Evolutionary conservation across 2,329 filamentous ascomycete genomes (phyloP), one percentile per base, ranked within the genome.

Genomic region (Fusarium falciforme): DNA sequence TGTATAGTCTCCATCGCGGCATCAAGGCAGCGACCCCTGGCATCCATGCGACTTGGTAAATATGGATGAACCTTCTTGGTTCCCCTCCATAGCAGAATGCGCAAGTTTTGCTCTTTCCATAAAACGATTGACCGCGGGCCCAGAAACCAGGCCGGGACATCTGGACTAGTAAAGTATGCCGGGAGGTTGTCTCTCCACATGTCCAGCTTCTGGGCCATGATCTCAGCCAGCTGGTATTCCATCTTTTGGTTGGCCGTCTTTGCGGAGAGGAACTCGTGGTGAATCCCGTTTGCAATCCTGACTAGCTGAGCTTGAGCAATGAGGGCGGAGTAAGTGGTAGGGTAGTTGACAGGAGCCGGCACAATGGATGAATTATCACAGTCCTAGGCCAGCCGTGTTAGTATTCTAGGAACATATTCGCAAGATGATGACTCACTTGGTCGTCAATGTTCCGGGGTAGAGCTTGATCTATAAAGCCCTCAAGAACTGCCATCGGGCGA

Each of bases 21-120:
- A 2, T 78, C 74, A 25, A 84, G 76, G 61, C 84, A 86, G n/a
- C 82, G 77, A 14, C 79, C 76, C 4, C 82, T 81, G 6, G 78
- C 77, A 6, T 64, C 61, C 10, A 71, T 68, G 11, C 73, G 80
- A 25, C 58, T 66, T 2, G 57, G 59, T 2, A 68, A 33, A 25
- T 80, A 82, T 8, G 82, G 80, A 27, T 85, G 80, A 16, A 81
- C 80, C 3, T 80, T 77, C 25, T 84, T 79, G 59, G 82, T 78
- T 5, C 79, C 79, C 9, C 80, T 71, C 80, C 80, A 86, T 49
- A 86, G 80, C 11, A 86, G 81, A 63, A 86, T 84, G 2, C 84
- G 80, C 5, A 86, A 79, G 58, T 86, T 86, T 20, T 82, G 79
- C 54, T 82, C 82, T 52, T 85, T 82, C 83, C 84, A 85, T 27